Percentiles rank a stretch among this genome's conserved stretches.
Conservation (phyloP, 768 basidiomycete genomes). For the Suillus plorans region DNA sequence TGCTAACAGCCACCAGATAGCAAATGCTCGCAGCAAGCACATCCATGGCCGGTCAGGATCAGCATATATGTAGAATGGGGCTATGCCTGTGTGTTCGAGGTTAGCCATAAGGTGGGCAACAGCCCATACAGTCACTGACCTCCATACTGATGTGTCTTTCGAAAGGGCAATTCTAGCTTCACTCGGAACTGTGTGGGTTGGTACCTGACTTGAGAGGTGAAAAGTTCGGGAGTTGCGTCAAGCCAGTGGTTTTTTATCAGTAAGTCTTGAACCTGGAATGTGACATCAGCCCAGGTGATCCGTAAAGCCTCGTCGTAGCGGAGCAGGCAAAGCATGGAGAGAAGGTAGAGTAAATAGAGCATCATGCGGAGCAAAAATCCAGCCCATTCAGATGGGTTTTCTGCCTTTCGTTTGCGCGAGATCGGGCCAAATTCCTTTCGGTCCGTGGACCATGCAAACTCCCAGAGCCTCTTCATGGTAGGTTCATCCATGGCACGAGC, state of each 20-base stretch:
- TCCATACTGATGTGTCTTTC: slow-evolving; percentile 32
- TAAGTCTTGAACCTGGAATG: slow-evolving; percentile 2
- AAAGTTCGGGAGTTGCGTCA: slow-evolving; percentile 5
- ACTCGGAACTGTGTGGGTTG: slow-evolving; percentile 10
- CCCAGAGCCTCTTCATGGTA: slow-evolving; percentile 21
- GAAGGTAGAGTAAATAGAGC: slow-evolving; percentile 31
- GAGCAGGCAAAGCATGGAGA: slow-evolving; percentile 34
- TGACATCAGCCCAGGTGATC: slow-evolving; percentile 28
- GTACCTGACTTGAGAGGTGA: neutral
- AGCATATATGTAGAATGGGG: slow-evolving; percentile 27
- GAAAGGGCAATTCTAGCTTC: slow-evolving; percentile 23
- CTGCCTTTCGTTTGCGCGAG: slow-evolving; percentile 7
- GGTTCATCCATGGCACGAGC: slow-evolving; percentile 29
- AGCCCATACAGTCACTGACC: slow-evolving; percentile 16
- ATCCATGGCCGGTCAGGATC: slow-evolving; percentile 28
- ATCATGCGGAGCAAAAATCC: slow-evolving; percentile 23
- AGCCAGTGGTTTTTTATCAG: slow-evolving; percentile 7
- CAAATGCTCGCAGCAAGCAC: slow-evolving; percentile 34
- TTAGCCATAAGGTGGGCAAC: neutral
- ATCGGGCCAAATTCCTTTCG: slow-evolving; percentile 12
- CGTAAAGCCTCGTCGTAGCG: slow-evolving; percentile 36
- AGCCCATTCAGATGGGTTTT: slow-evolving; percentile 21
- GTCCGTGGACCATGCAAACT: slow-evolving; percentile 25
- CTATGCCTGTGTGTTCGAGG: slow-evolving; percentile 22
- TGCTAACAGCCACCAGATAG: slow-evolving; percentile 24